These are phyloP conservation scores for Lantana camara DNA, from an alignment of 257 asterid species.

Conservation along the genomic window DNA sequence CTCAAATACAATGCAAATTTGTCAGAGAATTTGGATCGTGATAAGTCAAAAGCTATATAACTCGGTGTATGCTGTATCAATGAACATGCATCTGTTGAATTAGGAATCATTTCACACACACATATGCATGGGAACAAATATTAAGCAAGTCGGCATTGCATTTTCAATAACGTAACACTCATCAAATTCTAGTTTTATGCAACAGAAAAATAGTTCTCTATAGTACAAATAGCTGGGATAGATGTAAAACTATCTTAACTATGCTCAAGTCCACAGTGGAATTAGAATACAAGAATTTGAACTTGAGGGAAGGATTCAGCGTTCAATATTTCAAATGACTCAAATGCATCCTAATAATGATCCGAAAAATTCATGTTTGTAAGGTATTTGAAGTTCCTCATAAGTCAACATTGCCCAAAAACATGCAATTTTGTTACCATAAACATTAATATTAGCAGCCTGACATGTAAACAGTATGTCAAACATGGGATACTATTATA, in stretches of 20 bases:
- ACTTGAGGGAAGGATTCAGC: background rate
- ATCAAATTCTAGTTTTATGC: background rate
- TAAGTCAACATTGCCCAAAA: background rate
- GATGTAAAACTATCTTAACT: background rate
- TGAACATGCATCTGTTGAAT: background rate
- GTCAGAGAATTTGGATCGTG: background rate
- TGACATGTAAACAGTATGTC: background rate
- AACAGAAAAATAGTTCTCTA: background rate
- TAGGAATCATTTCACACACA: background rate
- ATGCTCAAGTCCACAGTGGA: background rate
- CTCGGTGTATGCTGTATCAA: background rate
- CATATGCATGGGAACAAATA: background rate
- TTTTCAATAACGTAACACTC: background rate
- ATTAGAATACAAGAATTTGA: background rate
- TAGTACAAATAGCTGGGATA: background rate
- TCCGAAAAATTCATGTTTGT: background rate
- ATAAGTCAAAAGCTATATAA: background rate
- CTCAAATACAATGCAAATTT: background rate
- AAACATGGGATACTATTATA: background rate
- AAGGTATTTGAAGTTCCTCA: background rate
- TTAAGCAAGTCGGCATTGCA: background rate
- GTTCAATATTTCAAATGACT: background rate
- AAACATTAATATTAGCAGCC: background rate
- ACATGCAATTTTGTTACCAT: background rate
- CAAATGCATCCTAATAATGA: background rate